Base-by-base conservation (phyloP, 176 grass and related monocot species). In the Poa pratensis region DNA sequence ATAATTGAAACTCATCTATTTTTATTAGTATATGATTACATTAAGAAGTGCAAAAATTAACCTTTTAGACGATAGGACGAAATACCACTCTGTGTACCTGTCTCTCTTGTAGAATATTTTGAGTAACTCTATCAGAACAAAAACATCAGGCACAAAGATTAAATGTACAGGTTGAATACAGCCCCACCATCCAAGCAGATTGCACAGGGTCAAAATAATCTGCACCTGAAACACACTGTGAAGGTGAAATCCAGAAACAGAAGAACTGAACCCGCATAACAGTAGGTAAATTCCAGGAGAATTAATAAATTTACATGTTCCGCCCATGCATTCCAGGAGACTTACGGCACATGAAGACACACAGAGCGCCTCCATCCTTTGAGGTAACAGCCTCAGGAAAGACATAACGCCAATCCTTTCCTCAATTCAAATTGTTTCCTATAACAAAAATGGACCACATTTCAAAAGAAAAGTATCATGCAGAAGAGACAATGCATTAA, bases 351-450 rank as follows among this genome's bases (percentile, higher is more conserved):
- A 7, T 58, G 55, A 58, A 58, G 19, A 52, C 50, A 58, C 55
- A 22, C 55, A 22, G 7, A 8, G 55, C 3, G 19, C 19, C 55
- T 22, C 20, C 20, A 58, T 58, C 8, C 20, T 89, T 85, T 26
- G 68, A 76, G 77, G 88, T 60, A 89, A 52, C 26, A 85, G 51
- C n/a, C 60, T 84, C 14, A 88, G 18, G 54, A 84, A 84, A 80
- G 55, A 84, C 87, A 89, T 89, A 18, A 5, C 6, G 1, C 48
- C 19, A 18, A 39, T 57, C 51, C 75, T 35, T 35, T 11, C 20
- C 1, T 83, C 68, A 50, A 60, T 35, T 42, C 7, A 50, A 52
- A 68, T 24, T 78, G 40, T 59, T 37, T 72, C 13, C 48, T 87
- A 35, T 32, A 34, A 68, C 3, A 45, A 19, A 82, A 39, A 32